These are phyloP conservation scores for Cladophialophora carrionii DNA, from an alignment of 2,329 filamentous ascomycete species.

Conservation along the genomic window DNA sequence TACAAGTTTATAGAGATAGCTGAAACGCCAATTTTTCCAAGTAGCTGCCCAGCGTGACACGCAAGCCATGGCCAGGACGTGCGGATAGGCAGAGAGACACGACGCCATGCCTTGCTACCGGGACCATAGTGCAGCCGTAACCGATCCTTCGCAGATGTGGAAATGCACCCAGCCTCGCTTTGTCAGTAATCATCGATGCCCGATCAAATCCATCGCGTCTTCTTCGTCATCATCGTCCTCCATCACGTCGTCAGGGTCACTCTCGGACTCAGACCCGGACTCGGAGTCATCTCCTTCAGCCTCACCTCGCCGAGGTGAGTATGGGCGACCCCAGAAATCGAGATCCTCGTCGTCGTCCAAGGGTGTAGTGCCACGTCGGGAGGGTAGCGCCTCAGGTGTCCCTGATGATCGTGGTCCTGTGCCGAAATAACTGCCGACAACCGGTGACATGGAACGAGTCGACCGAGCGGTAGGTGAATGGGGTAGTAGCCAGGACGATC, in stretches of 20 bases:
- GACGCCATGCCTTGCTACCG: constrained; percentile 9
- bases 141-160: constrained; percentile 1
- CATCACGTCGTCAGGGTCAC: constrained; percentile 52
- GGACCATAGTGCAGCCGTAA: constrained; percentile 3
- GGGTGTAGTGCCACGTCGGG: constrained; percentile 16
- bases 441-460: constrained; percentile 47
- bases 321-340: constrained; percentile 59
- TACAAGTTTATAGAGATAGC: constrained; percentile 1
- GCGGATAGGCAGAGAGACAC: background rate
- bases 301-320: constrained; percentile 43
- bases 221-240: constrained; percentile 53
- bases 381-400: constrained; percentile 5
- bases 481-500: constrained; percentile 43
- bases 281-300: constrained; percentile 41
- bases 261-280: constrained; percentile 41
- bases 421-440: constrained; percentile 53
- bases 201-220: constrained; percentile 56
- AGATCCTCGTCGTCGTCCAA: constrained; percentile 60
- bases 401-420: constrained; percentile 44
- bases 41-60: background rate
- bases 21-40: constrained; percentile 1
- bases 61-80: background rate
- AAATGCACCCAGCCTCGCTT: background rate
- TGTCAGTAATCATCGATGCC: constrained; percentile 50
- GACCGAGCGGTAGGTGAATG: constrained; percentile 41